Percentiles rank a stretch among this genome's conserved stretches.
Evolutionary conservation across 2,329 filamentous ascomycete genomes (phyloP).

Genomic region (Hypoxylon sp.): DNA sequence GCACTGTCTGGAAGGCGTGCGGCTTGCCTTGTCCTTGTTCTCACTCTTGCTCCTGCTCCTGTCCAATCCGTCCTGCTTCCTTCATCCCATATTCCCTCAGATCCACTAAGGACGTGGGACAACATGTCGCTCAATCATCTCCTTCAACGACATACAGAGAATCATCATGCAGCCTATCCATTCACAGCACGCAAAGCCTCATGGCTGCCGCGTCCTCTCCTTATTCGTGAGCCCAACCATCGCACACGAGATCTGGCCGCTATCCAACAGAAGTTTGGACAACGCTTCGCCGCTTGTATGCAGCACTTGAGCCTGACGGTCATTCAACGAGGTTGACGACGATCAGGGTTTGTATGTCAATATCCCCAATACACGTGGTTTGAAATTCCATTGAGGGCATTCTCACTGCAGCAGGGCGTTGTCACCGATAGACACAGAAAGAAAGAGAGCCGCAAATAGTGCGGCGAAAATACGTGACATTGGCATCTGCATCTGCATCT

Average conservation of each 20-base stretch:
- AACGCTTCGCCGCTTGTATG: slow-evolving; percentile 6
- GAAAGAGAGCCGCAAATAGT: slow-evolving; percentile 19
- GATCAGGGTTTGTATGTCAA: slow-evolving; percentile 12
- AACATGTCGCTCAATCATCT: slow-evolving; percentile 21
- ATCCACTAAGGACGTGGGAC: slow-evolving; percentile 26
- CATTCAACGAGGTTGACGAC: slow-evolving; percentile 12
- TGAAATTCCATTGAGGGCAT: slow-evolving; percentile 14
- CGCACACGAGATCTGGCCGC: slow-evolving; percentile 36
- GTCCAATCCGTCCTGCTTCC: slow-evolving; percentile 13
- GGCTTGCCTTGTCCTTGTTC: slow-evolving; percentile 17
- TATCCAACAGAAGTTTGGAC: slow-evolving; percentile 26
- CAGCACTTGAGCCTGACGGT: slow-evolving; percentile 10
- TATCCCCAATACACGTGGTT: slow-evolving; percentile 31
- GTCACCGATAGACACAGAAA: slow-evolving; percentile 13
- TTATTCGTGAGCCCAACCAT: slow-evolving; percentile 23
- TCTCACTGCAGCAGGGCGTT: slow-evolving; percentile 19
- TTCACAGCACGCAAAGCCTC: slow-evolving; percentile 27
- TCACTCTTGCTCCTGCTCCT: slow-evolving; percentile 3
- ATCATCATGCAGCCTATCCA: slow-evolving; percentile 23
- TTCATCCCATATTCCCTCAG: slow-evolving; percentile 9
- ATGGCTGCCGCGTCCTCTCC: slow-evolving; percentile 24
- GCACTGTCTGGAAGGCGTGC: slow-evolving; percentile 20
- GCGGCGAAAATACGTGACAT: slow-evolving; percentile 15
- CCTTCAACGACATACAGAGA: slow-evolving; percentile 11
- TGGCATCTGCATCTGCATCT: slow-evolving; percentile 20